A percentile compares a stretch with the other conserved stretches of the same genome.
Conservation (phyloP, 768 basidiomycete genomes). For the Boletus edulis region DNA sequence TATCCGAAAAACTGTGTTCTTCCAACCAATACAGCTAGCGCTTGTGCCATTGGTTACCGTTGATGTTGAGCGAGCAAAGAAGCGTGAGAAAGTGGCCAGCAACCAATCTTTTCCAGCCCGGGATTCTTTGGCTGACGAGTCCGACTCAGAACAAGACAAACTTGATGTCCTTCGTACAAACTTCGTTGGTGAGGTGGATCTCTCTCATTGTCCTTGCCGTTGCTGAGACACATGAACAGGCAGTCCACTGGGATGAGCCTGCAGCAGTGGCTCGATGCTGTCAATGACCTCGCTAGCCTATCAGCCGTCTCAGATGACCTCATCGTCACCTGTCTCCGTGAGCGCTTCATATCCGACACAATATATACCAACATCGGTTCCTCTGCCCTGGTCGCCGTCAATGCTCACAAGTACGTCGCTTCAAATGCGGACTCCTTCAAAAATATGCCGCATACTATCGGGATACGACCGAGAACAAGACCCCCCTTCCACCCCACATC, state of each 20-base stretch:
- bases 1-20: too few relatives aligned
- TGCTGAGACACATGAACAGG: conserved; percentile 33
- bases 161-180: too few relatives aligned
- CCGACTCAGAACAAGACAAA: too few relatives aligned
- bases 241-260: conserved; percentile 44
- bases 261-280: conserved; percentile 71
- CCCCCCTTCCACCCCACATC: conserved; percentile 75
- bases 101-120: too few relatives aligned
- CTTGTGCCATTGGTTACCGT: too few relatives aligned
- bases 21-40: too few relatives aligned
- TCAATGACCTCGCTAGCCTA: conserved; percentile 66
- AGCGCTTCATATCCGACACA: conserved; percentile 80
- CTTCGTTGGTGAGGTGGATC: too few relatives aligned
- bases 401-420: conserved; percentile 88
- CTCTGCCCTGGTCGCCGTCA: conserved; percentile 77
- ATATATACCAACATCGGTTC: conserved; percentile 77
- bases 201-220: neutral
- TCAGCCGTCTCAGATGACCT: conserved; percentile 75
- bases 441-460: conserved; percentile 87
- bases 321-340: conserved; percentile 80
- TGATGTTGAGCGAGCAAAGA: too few relatives aligned
- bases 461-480: conserved; percentile 63
- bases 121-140: too few relatives aligned
- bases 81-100: too few relatives aligned
- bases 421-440: conserved; percentile 85